Base-by-base conservation (phyloP, 2,329 filamentous ascomycete genomes). In the Ceratocystis diversiconidia region DNA sequence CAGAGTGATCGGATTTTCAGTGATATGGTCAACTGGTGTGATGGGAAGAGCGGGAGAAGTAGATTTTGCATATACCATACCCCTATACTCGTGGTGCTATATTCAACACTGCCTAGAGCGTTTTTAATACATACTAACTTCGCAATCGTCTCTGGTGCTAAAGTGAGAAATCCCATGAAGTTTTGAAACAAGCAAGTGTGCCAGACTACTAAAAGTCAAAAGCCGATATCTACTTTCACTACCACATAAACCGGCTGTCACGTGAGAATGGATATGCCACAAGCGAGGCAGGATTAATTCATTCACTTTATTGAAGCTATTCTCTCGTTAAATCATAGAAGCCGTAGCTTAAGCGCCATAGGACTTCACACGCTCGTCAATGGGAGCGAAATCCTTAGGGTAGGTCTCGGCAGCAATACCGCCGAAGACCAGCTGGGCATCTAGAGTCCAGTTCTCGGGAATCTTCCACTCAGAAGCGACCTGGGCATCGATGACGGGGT, bases 371-470 rank as follows among this genome's bases (percentile, higher is more conserved):
- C 84, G 80, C 73, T 88, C 81, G 74, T 88, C 83, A 36, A 89
- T 70, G 30, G 85, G 81, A 73, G 79, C 75, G 74, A 85, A 85
- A 17, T 77, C 73, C 82, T 92, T 91, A 74, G 84, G 79, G 15
- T 77, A 80, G 5, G 85, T 74, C 69, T 80, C 78, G 61, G 75
- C 82, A 22, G 78, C 79, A 64, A 78, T 79, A 69, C 81, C 83
- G 69, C 90, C 90, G 75, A 96, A 94, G 71, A 95, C 90, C 70
- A 96, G 79, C 81, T 95, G 90, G 28, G 88, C 86, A 73, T 86
- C 84, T 69, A 95, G 82, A 72, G 83, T 83, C 90, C 91, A 96
- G 71, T 82, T 81, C 19, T 76, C 72, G 55, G 89, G 87, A 41
- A 95, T 71, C 66, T 81, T 80, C 88, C 89, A 96, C 70, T 84